Evolutionary conservation across 805 yeast species (phyloP), one percentile per base, ranked within the genome.

Genomic region (Candida silvatica): DNA sequence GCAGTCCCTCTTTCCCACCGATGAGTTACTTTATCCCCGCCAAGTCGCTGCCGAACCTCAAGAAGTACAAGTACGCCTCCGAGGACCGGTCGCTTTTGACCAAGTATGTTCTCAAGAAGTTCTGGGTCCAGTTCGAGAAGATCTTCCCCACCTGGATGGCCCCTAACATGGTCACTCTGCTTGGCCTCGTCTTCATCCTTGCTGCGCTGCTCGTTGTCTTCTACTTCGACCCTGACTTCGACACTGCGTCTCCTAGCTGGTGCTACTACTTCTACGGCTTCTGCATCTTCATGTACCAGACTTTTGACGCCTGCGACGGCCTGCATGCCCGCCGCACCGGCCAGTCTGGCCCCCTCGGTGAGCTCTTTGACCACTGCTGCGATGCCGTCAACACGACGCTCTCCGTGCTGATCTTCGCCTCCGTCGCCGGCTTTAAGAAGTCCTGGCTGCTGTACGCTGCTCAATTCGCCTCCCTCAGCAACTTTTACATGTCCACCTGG

Each of bases 261-360:
- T 70, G 79, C 14, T 84, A 81, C 53, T 70, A 72, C 45, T 62
- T 78, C 30, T 83, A 84, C 54, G 96, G 94, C 0, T 51, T 82
- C 42, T 90, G 94, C 5, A 61, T 88, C 45, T 87, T 88, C 52
- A 63, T 87, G 69, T 88, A 88, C 57, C 97, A 88, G 56, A 88
- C 97, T 0, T 86, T 88, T 56, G 97, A 88, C 57, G 95, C 95
- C 0, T 83, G 95, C 58, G 97, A 88, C 58, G 97, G 97, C 4
- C 72, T 82, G 43, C 97, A 88, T 56, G 97, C 97, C 17, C 76
- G 97, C 52, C 74, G 90, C 51, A 88, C 96, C 1, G 94, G 94
- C n/a, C 94, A 86, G 58, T 74, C 85, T 42, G 92, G 96, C 3
- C 97, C 97, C 1, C 62, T 88, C 48, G 97, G 97, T 23, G 97